Conservation (phyloP, 2,329 filamentous ascomycete species). For the Ascochyta clinopodiicola region DNA sequence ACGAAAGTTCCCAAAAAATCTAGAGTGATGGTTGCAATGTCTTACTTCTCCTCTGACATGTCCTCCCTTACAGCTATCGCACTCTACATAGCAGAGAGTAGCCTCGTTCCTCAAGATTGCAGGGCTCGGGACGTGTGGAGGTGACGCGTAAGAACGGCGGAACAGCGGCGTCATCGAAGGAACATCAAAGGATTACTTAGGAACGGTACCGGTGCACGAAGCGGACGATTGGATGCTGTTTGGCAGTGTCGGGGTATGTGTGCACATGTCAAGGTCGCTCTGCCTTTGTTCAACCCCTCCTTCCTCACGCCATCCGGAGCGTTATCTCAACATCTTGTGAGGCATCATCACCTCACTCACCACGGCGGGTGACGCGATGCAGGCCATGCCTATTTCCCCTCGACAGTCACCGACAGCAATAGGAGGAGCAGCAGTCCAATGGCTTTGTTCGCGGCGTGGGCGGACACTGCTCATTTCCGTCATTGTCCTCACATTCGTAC, state of each 20-base stretch:
- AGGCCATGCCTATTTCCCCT: conserved; percentile 35
- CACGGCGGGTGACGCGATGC: conserved; percentile 35
- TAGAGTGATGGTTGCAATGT: background rate
- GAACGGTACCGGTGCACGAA: conserved; percentile 1
- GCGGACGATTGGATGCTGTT: background rate
- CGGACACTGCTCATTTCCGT: conserved; percentile 31
- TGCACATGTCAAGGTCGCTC: background rate
- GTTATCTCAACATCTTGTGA: background rate
- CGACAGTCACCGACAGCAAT: conserved; percentile 30
- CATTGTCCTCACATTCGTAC: conserved; percentile 26
- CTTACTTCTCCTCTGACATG: conserved; percentile 1
- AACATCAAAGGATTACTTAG: background rate
- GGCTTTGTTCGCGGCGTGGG: conserved; percentile 40
- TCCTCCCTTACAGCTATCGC: background rate
- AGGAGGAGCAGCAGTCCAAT: conserved; percentile 38
- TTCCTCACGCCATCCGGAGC: background rate
- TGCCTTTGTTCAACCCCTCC: background rate
- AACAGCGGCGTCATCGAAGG: conserved; percentile 11
- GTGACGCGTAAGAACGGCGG: conserved; percentile 14
- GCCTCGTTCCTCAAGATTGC: conserved; percentile 8
- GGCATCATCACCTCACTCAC: background rate
- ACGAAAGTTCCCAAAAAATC: background rate
- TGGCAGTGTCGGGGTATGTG: background rate
- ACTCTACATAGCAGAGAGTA: background rate
- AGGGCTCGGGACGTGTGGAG: conserved; percentile 6